These are phyloP conservation scores for Danielia reshetovae DNA, from an alignment of 805 yeast species.

Conservation along the genomic window DNA sequence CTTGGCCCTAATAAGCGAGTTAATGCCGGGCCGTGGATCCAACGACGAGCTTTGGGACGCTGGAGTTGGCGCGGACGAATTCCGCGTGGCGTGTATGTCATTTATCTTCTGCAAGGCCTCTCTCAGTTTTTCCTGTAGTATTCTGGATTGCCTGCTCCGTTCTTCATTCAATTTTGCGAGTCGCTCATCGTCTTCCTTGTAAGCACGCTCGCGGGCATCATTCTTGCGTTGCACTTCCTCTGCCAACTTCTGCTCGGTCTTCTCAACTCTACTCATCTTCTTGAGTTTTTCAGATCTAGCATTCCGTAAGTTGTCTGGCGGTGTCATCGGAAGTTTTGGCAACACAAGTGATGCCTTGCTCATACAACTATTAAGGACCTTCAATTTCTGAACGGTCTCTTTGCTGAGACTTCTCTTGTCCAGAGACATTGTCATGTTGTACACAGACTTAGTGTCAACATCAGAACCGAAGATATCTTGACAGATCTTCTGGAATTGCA, in stretches of 20 bases:
- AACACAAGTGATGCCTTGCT: slow-evolving; percentile 12
- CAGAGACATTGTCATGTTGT: slow-evolving; percentile 6
- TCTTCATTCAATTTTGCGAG: slow-evolving; percentile 12
- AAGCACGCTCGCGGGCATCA: slow-evolving; percentile 8
- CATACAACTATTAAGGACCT: slow-evolving; percentile 8
- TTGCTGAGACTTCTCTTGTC: slow-evolving; percentile 6
- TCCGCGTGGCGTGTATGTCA: slow-evolving; percentile 11
- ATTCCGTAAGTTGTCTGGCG: neutral
- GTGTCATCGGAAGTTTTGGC: slow-evolving; percentile 2
- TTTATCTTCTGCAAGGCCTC: slow-evolving; percentile 25
- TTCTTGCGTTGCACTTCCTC: slow-evolving; percentile 16
- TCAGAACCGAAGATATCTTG: slow-evolving; percentile 29
- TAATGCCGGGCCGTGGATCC: slow-evolving; percentile 32
- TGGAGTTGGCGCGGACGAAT: slow-evolving; percentile 10
- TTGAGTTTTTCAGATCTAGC: neutral
- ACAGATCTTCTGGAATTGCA: slow-evolving; percentile 29
- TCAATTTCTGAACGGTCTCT: slow-evolving; percentile 10
- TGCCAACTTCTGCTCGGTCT: slow-evolving; percentile 20
- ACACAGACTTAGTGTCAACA: slow-evolving; percentile 4
- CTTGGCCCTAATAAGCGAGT: slow-evolving; percentile 34
- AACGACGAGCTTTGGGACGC: slow-evolving; percentile 20
- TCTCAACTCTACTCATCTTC: slow-evolving; percentile 3
- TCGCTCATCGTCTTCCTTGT: slow-evolving; percentile 4
- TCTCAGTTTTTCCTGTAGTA: slow-evolving; percentile 26
- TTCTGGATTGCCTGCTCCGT: slow-evolving; percentile 18